Base-by-base conservation (phyloP, 129 eudicot species). In the Escallonia rubra region DNA sequence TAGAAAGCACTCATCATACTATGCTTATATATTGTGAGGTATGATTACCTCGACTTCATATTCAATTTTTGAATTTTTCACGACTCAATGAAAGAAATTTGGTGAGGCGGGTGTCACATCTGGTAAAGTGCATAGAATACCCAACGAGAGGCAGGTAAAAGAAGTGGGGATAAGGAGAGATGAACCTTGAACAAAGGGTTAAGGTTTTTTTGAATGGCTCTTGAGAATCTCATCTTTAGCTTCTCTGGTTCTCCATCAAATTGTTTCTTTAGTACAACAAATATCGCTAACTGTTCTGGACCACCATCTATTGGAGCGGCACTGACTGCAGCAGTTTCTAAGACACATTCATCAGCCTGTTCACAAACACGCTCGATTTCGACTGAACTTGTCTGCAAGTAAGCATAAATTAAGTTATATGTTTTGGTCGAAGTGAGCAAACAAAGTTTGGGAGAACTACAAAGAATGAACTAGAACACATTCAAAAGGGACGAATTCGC, bases 321-420 rank as follows among this genome's bases (percentile, higher is more conserved):
- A 72, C 96, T 84, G 54, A 93, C 86, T 34, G 99, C 96, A 43
- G 90, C 96, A 7, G 95, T 89, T 82, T 93, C 99, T 78, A 82
- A 57, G 57, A 93, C 69, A 76, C 92, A 76, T 56, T 39, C 80
- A 72, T 89, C 92, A 55, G 88, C 92, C 43, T 46, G 69, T 64
- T 93, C 79, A 64, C 99, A 93, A 10, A 93, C 92, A 40, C 93
- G 88, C 77, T 93, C 96, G 5, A 93, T 93, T 68, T 93, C 96
- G 5, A 89, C 78, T 10, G 96, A 93, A 70, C 99, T 93, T 63
- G 96, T 93, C 99, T 92, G 91, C 84, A 68, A 41, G 23, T 14
- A 64, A 54, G 46, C 7, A 14, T 12, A 14, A 59, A 10, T 68
- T 40, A 56, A 43, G 66, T 62, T 62, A 13, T 4, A 23, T 23